Conservation (phyloP, 2,329 filamentous ascomycete species). For the Cladophialophora bantiana region DNA sequence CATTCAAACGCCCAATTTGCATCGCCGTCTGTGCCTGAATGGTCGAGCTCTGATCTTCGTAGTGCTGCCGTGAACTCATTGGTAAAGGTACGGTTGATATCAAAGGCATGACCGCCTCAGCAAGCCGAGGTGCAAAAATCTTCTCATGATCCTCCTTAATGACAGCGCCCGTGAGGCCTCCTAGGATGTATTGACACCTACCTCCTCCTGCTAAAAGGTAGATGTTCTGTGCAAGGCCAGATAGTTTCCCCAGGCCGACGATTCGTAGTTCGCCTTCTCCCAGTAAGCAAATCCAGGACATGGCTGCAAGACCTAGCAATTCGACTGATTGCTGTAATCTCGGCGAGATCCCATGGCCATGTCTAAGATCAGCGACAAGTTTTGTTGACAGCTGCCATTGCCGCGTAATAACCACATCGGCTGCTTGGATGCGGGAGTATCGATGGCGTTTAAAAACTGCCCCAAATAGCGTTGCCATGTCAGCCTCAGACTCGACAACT, state of each 20-base stretch:
- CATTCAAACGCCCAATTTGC: neutral
- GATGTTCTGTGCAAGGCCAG: constrained; percentile 17
- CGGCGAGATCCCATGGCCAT: neutral
- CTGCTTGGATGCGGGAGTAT: constrained; percentile 24
- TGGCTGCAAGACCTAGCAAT: constrained; percentile 14
- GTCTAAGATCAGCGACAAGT: neutral
- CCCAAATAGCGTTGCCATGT: constrained; percentile 18
- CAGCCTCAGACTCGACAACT: constrained; percentile 12
- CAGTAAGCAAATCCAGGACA: constrained; percentile 24
- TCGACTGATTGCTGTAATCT: constrained; percentile 12
- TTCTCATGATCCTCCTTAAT: constrained; percentile 28
- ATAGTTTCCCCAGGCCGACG: constrained; percentile 25
- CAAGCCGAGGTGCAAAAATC: constrained; percentile 18
- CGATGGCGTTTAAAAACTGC: constrained; percentile 15
- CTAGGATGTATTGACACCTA: neutral
- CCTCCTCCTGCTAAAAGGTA: neutral
- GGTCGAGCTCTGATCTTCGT: neutral
- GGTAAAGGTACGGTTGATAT: constrained; percentile 5
- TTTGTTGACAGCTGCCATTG: constrained; percentile 27
- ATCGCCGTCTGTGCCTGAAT: neutral
- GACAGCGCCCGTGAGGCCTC: constrained; percentile 20
- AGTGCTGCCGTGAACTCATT: neutral
- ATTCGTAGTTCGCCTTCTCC: constrained; percentile 25
- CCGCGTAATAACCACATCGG: constrained; percentile 24
- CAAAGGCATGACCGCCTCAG: constrained; percentile 19